Percentiles rank a stretch among this genome's conserved stretches.
Evolutionary conservation across 108 stramenopile genomes (phyloP).

Genomic region (Nitzschia sp.): DNA sequence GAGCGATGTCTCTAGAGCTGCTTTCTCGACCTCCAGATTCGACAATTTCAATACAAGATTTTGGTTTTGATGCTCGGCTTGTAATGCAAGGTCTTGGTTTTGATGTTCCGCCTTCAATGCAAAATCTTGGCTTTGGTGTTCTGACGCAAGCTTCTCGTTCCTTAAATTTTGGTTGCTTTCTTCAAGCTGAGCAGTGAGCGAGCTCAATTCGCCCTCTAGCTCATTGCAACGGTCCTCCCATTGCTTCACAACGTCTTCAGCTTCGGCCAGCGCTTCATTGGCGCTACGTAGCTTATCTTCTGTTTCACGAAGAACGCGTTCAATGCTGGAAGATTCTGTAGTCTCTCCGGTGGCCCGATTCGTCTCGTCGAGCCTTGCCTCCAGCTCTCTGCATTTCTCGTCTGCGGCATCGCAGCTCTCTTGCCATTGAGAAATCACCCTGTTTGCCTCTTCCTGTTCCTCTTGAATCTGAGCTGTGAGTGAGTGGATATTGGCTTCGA

Average conservation of each 20-base stretch:
- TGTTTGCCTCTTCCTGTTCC: constrained; percentile 48
- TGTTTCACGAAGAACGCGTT: background rate
- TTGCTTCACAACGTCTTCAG: constrained; percentile 13
- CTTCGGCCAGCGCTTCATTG: constrained; percentile 1
- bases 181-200: background rate
- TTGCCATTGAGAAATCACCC: constrained; percentile 43
- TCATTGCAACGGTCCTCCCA: constrained; percentile 17
- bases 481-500: background rate
- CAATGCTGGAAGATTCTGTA: no score
- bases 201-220: constrained; percentile 11
- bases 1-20: background rate
- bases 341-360: background rate
- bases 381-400: constrained; percentile 7
- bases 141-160: background rate
- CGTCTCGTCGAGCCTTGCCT: background rate
- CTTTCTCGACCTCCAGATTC: no score
- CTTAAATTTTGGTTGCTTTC: background rate
- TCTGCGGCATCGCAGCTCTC: constrained; percentile 29
- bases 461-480: constrained; percentile 9
- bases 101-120: background rate
- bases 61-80: no score
- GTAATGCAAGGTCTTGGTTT: background rate
- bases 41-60: no score
- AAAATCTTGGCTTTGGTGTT: background rate
- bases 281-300: constrained; percentile 8